These are phyloP conservation scores for Ascochyta rabiei DNA, from an alignment of 2,329 filamentous ascomycete species.

Conservation along the genomic window DNA sequence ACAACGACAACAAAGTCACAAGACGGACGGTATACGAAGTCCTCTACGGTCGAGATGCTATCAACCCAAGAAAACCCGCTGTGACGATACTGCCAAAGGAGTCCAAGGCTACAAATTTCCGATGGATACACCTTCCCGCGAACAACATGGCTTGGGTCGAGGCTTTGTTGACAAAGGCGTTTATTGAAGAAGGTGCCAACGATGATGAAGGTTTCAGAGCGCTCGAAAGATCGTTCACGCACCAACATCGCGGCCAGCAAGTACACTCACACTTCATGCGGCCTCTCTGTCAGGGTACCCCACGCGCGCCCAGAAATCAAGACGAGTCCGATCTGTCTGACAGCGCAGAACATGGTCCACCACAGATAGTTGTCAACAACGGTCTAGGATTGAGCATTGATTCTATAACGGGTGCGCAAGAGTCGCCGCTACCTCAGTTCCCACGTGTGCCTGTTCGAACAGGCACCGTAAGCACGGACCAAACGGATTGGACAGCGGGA, in stretches of 20 bases:
- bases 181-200: constrained; percentile 66
- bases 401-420: constrained; percentile 26
- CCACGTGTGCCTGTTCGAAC: constrained; percentile 36
- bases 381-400: constrained; percentile 36
- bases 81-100: constrained; percentile 48
- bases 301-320: constrained; percentile 35
- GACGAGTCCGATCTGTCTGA: constrained; percentile 46
- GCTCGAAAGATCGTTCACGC: constrained; percentile 65
- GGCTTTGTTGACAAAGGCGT: constrained; percentile 66
- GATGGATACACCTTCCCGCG: constrained; percentile 55
- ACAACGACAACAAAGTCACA: constrained; percentile 44
- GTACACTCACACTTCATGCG: constrained; percentile 69
- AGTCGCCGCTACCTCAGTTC: constrained; percentile 21
- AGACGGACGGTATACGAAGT: constrained; percentile 44
- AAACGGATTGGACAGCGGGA: constrained; percentile 39
- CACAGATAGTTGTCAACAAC: constrained; percentile 37
- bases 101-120: constrained; percentile 50
- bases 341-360: constrained; percentile 34
- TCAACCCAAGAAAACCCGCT: constrained; percentile 44
- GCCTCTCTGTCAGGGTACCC: constrained; percentile 60
- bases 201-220: constrained; percentile 69
- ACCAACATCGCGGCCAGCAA: constrained; percentile 65
- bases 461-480: constrained; percentile 40
- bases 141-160: constrained; percentile 67
- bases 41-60: constrained; percentile 41